A percentile compares a stretch with the other conserved stretches of the same genome.
These are phyloP conservation scores for Friedmanniomyces endolithicus DNA, from an alignment of 495 filamentous ascomycete genomes.

Conservation along the genomic window DNA sequence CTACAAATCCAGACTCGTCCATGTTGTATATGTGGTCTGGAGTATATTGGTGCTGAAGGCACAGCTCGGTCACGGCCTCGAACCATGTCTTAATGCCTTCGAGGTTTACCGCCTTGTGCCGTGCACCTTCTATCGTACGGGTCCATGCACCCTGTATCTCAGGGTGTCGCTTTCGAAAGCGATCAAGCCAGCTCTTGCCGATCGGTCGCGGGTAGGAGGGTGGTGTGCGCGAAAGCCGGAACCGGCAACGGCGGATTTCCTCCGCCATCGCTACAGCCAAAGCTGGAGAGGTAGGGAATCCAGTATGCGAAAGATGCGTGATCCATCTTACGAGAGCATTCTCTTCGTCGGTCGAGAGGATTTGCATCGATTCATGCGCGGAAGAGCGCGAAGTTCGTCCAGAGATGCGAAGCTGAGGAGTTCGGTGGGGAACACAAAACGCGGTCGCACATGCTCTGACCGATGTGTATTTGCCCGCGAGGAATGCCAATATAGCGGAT, in stretches of 20 bases:
- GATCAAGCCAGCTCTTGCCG: conserved; percentile 4
- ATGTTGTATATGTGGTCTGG: background rate
- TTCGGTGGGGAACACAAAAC: too few relatives aligned
- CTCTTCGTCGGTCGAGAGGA: conserved; percentile 3
- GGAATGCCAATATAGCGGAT: too few relatives aligned
- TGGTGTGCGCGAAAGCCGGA: background rate
- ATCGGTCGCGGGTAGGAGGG: background rate
- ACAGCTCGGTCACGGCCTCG: conserved; percentile 3
- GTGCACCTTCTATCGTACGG: background rate
- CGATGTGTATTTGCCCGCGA: too few relatives aligned
- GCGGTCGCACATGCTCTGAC: too few relatives aligned
- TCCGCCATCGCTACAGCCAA: conserved; percentile 5
- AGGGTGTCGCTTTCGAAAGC: background rate
- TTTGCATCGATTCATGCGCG: background rate
- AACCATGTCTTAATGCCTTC: conserved; percentile 1
- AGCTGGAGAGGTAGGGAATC: conserved; percentile 2
- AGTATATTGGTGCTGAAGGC: background rate
- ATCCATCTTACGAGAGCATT: background rate
- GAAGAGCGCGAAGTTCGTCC: background rate
- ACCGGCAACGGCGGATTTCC: background rate
- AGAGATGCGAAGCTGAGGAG: too few relatives aligned
- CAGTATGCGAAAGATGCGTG: background rate
- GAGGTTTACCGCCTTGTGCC: background rate
- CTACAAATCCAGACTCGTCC: conserved; percentile 4
- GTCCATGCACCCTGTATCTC: conserved; percentile 5